Percentiles rank a stretch among this genome's conserved stretches.
phyloP scores from a whole-genome alignment of 768 basidiomycete genomes.

The Coprinopsis marcescibilis region DNA sequence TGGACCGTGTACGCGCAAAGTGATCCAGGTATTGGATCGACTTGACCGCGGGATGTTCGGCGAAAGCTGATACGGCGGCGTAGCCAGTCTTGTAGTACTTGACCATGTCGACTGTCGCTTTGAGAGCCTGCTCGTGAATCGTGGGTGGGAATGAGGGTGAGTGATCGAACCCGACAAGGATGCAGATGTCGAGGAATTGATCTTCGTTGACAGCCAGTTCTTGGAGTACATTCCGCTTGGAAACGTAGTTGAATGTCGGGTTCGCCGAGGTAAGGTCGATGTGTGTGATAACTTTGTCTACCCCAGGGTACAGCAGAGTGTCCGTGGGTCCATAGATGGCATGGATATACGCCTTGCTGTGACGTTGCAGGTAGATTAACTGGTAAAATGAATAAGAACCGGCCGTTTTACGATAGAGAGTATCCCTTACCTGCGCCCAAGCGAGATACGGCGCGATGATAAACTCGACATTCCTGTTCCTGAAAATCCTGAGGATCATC shows the following conservation, averaged over 20 bases:
- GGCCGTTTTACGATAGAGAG: conserved; percentile 4
- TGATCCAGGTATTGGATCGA: conserved; percentile 73
- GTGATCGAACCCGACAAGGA: conserved; percentile 85
- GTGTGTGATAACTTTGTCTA: conserved; percentile 86
- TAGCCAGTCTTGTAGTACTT: conserved; percentile 89
- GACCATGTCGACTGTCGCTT: conserved; percentile 87
- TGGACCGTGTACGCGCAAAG: conserved; percentile 83
- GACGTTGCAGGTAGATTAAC: conserved; percentile 93
- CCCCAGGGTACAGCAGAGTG: conserved; percentile 77
- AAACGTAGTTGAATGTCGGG: conserved; percentile 78
- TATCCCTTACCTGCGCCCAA: conserved; percentile 82
- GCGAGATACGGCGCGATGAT: conserved; percentile 93
- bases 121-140: conserved; percentile 73
- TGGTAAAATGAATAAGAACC: no score
- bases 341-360: conserved; percentile 90
- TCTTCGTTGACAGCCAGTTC: conserved; percentile 70
- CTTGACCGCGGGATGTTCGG: conserved; percentile 82
- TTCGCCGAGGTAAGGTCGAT: conserved; percentile 66
- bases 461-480: conserved; percentile 93
- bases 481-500: conserved; percentile 85
- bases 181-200: conserved; percentile 91
- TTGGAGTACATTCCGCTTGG: conserved; percentile 61
- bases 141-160: conserved; percentile 79
- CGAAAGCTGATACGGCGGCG: conserved; percentile 67
- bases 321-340: conserved; percentile 91